These are phyloP conservation scores for Sclerotinia sclerotiorum DNA, from an alignment of 2,329 filamentous ascomycete genomes.

Conservation along the genomic window DNA sequence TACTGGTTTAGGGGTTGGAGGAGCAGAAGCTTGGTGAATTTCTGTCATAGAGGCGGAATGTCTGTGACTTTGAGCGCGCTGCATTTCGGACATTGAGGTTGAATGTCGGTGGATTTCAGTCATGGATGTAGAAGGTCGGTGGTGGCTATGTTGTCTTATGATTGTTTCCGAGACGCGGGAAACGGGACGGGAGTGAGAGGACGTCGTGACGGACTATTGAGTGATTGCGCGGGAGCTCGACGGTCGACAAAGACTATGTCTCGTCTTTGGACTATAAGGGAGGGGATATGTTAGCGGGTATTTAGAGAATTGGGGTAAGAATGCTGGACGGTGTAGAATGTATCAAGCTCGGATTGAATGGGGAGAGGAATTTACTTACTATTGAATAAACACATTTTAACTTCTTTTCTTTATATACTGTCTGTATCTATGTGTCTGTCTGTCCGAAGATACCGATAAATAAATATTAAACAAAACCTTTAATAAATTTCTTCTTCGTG, in stretches of 20 bases:
- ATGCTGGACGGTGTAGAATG: background rate
- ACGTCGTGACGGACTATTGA: background rate
- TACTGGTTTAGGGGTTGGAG: background rate
- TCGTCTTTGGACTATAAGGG: slow-evolving; percentile 17
- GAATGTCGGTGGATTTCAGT: slow-evolving; percentile 14
- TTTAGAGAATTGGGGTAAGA: too few relatives aligned
- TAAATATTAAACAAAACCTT: background rate
- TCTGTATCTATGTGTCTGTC: background rate
- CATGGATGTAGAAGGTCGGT: slow-evolving; percentile 7
- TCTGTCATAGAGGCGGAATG: slow-evolving; percentile 6
- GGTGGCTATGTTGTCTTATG: slow-evolving; percentile 12
- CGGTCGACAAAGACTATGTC: slow-evolving; percentile 22
- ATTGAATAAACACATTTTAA: slow-evolving; percentile 6
- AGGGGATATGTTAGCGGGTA: background rate
- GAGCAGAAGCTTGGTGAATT: slow-evolving; percentile 5
- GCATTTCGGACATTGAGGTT: background rate
- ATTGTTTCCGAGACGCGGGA: slow-evolving; percentile 22
- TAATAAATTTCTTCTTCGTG: background rate
- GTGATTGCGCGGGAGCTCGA: background rate
- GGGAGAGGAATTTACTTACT: background rate
- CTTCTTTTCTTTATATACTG: background rate
- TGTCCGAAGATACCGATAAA: background rate
- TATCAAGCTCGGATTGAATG: too few relatives aligned
- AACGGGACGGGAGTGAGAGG: slow-evolving; percentile 6
- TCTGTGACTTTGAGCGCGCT: background rate